Conservation (phyloP, 2,329 filamentous ascomycete genomes). For the Exophiala oligosperma region DNA sequence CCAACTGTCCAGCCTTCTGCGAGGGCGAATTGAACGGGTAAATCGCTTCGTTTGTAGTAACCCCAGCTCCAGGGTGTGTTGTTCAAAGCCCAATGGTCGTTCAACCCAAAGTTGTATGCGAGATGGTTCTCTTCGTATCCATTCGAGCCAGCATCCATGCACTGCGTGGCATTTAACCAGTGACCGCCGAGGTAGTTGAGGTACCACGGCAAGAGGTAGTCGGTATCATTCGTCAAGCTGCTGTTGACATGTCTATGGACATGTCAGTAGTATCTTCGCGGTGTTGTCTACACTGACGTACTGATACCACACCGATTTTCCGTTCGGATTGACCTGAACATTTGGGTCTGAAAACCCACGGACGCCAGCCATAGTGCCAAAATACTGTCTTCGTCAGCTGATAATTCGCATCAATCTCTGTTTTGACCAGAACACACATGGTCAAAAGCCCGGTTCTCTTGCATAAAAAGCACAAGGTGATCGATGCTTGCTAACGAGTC, state of each 20-base stretch:
- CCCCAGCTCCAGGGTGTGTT: conserved; percentile 57
- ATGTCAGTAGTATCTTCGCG: background rate
- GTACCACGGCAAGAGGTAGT: conserved; percentile 54
- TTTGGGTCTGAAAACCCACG: conserved; percentile 59
- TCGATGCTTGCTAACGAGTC: conserved; percentile 53
- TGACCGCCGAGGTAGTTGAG: conserved; percentile 56
- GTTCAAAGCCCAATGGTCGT: conserved; percentile 55
- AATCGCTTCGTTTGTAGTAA: conserved; percentile 51
- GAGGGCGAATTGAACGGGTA: conserved; percentile 57
- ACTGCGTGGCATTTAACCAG: conserved; percentile 54
- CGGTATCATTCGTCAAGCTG: conserved; percentile 41
- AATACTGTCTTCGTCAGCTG: conserved; percentile 46
- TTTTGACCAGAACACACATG: conserved; percentile 29
- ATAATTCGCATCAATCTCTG: background rate
- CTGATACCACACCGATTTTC: conserved; percentile 50
- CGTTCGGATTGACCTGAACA: conserved; percentile 49
- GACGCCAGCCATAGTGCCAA: conserved; percentile 57
- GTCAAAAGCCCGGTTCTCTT: conserved; percentile 48
- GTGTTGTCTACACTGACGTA: conserved; percentile 32
- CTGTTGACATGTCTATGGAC: conserved; percentile 39
- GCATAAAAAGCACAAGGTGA: conserved; percentile 61
- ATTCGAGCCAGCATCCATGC: conserved; percentile 54
- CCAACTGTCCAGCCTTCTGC: conserved; percentile 56
- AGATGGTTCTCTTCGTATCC: conserved; percentile 55
- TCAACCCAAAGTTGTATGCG: conserved; percentile 52